These are phyloP conservation scores for Ogataea nakhonphanomensis DNA, from an alignment of 805 yeast genomes.

Conservation along the genomic window DNA sequence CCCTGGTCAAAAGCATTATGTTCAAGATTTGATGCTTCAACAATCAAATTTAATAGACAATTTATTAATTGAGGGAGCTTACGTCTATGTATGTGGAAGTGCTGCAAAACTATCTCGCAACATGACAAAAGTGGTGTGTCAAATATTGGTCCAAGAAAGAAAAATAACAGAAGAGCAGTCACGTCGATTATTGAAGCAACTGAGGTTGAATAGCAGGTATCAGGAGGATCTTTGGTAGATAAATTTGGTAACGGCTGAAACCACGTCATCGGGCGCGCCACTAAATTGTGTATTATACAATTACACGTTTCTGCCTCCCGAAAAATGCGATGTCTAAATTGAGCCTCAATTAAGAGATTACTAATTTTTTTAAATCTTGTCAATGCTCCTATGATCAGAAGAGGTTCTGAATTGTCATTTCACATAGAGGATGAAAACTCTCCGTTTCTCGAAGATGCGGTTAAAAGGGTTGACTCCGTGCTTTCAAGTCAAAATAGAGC, in stretches of 20 bases:
- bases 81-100: slow-evolving; percentile 91
- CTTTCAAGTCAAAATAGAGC: slow-evolving; percentile 48
- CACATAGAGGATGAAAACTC: slow-evolving; percentile 24
- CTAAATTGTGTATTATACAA: too few species aligned
- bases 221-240: slow-evolving; percentile 95
- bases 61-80: slow-evolving; percentile 58
- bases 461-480: slow-evolving; percentile 37
- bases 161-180: slow-evolving; percentile 51
- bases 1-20: slow-evolving; percentile 34
- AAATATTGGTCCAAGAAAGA: slow-evolving; percentile 46
- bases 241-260: background rate
- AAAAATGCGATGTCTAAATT: background rate
- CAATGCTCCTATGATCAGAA: slow-evolving; percentile 19
- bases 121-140: slow-evolving; percentile 64
- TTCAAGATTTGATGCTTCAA: slow-evolving; percentile 17
- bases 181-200: slow-evolving; percentile 60
- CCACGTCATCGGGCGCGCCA: too few species aligned
- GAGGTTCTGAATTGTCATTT: slow-evolving; percentile 27
- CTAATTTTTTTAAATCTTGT: background rate
- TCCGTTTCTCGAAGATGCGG: slow-evolving; percentile 25
- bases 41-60: slow-evolving; percentile 46
- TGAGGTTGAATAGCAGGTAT: slow-evolving; percentile 77
- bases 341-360: slow-evolving; percentile 7
- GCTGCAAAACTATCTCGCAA: slow-evolving; percentile 90
- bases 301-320: background rate